These are phyloP conservation scores for Corylus avellana DNA, from an alignment of 306 rosid genomes.

Conservation along the genomic window DNA sequence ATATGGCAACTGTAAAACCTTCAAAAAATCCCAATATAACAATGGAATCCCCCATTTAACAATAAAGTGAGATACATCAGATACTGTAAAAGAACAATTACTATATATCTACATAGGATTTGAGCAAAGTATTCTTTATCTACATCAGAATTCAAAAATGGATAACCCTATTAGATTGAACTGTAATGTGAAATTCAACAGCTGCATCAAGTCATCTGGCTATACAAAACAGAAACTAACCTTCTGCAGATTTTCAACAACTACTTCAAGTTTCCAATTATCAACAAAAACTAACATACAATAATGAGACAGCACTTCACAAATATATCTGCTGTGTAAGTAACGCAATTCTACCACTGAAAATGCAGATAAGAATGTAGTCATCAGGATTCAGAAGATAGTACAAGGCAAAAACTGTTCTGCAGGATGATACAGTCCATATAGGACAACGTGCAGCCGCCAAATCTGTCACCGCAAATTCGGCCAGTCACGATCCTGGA, in stretches of 20 bases:
- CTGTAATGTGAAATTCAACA: neutral
- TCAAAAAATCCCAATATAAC: neutral
- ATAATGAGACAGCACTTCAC: neutral
- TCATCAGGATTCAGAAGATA: too few relatives aligned
- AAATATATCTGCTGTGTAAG: neutral
- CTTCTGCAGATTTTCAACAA: neutral
- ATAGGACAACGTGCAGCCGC: too few relatives aligned
- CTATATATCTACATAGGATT: neutral
- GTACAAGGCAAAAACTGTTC: too few relatives aligned
- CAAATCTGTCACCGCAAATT: too few relatives aligned
- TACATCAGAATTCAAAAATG: neutral
- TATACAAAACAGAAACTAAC: neutral
- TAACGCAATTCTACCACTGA: neutral
- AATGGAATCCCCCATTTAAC: neutral
- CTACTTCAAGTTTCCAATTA: neutral
- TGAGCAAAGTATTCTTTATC: neutral
- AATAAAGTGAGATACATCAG: neutral
- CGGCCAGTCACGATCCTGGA: too few relatives aligned
- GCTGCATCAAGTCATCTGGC: neutral
- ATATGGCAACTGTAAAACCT: neutral
- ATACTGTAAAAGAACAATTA: neutral
- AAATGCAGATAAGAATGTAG: neutral
- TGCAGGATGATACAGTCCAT: too few relatives aligned
- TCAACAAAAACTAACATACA: neutral
- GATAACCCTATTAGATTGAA: neutral